These are phyloP conservation scores for Irpex sp. DNA, from an alignment of 1,284 basidiomycete genomes.

Conservation along the genomic window DNA sequence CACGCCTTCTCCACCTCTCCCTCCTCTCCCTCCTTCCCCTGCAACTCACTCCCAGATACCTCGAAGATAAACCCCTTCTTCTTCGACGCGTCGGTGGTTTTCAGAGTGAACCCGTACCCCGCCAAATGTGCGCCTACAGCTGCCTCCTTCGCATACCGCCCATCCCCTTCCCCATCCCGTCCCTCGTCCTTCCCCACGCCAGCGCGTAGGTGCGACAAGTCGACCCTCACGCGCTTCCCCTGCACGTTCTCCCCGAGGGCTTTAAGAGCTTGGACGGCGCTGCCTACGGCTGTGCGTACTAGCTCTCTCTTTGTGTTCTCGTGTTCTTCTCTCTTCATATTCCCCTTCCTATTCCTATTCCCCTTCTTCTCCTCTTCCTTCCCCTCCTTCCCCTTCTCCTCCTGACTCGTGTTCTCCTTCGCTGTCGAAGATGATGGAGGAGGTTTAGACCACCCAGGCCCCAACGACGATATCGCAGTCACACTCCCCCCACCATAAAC, in stretches of 20 bases:
- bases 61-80: too few relatives aligned
- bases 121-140: slow-evolving; percentile 76
- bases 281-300: slow-evolving; percentile 62
- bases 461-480: slow-evolving; percentile 57
- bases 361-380: too few relatives aligned
- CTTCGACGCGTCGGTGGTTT: slow-evolving; percentile 40
- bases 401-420: too few relatives aligned
- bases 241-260: slow-evolving; percentile 51
- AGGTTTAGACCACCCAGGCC: slow-evolving; percentile 53
- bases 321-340: too few relatives aligned
- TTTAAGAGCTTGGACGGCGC: slow-evolving; percentile 60
- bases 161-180: too few relatives aligned
- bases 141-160: too few relatives aligned
- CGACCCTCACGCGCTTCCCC: slow-evolving; percentile 44
- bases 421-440: too few relatives aligned
- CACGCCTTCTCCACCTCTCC: slow-evolving; percentile 13
- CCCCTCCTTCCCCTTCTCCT: too few relatives aligned
- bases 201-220: slow-evolving; percentile 51
- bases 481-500: slow-evolving; percentile 53
- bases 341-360: too few relatives aligned
- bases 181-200: slow-evolving; percentile 16
- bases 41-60: too few relatives aligned
- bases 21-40: slow-evolving; percentile 12
- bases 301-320: slow-evolving; percentile 51
- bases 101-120: slow-evolving; percentile 68